A percentile compares a stretch with the other conserved stretches of the same genome.
Conservation (phyloP, 2,329 filamentous ascomycete species). For the Alternaria burnsii region DNA sequence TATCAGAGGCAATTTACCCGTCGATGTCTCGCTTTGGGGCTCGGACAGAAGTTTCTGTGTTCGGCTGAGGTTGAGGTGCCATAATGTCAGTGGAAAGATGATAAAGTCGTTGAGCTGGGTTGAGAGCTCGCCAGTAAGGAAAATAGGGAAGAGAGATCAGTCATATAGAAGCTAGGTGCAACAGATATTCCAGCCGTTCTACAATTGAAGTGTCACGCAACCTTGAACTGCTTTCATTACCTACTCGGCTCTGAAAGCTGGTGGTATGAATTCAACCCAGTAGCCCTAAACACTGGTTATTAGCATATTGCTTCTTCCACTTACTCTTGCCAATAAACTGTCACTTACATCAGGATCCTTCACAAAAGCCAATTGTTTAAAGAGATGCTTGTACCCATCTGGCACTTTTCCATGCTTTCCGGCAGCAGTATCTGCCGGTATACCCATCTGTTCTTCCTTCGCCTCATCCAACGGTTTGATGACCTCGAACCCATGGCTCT, state of each 20-base stretch:
- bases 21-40: background rate
- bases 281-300: slow-evolving; percentile 32
- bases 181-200: background rate
- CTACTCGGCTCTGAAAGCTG: slow-evolving; percentile 20
- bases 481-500: slow-evolving; percentile 34
- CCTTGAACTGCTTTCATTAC: background rate
- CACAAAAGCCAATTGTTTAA: slow-evolving; percentile 46
- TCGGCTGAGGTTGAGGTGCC: background rate
- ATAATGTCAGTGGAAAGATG: background rate
- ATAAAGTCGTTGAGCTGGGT: background rate
- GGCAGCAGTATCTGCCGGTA: slow-evolving; percentile 28
- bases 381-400: slow-evolving; percentile 41
- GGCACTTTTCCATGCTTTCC: slow-evolving; percentile 29
- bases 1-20: background rate
- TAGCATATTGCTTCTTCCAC: slow-evolving; percentile 4
- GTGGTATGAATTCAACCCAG: slow-evolving; percentile 43
- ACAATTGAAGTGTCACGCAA: background rate
- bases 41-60: background rate
- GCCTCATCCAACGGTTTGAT: slow-evolving; percentile 41
- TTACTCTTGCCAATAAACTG: background rate
- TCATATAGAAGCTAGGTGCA: background rate
- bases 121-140: background rate
- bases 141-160: background rate
- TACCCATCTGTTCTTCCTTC: slow-evolving; percentile 33
- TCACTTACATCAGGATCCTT: slow-evolving; percentile 47